Evolutionary conservation across 768 basidiomycete genomes (phyloP), one percentile per base, ranked within the genome.

Genomic region (Phylloporus arenicola): DNA sequence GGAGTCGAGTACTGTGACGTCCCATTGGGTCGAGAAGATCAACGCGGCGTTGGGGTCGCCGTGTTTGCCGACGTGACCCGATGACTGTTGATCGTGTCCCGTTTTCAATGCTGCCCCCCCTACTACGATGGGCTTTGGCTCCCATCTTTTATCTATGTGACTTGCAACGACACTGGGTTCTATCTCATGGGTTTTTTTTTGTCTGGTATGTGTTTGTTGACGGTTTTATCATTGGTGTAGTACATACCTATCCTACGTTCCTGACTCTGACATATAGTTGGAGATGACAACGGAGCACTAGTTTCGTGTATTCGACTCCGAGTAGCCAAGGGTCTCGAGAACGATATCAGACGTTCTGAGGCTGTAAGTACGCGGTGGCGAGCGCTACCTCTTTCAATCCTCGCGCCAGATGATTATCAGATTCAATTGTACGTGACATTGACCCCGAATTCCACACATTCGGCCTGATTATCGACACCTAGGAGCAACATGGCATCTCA

Each of bases 11-110:
- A 25, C 55, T 4, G 35, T 71, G 5, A 68, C 70, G 19, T 58
- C 64, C 6, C 59, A 53, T 11, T 77, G 75, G 75, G 63, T 70
- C 12, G 61, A 70, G 35, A 74, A 69, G 57, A 73, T 77, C 42
- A 69, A 73, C 33, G 48, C 61, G 17, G 64, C 64, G 56, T 60
- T 48, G 59, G 49, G n/a, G 37, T 65, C 29, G 48, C 59, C 58
- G 20, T 40, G 35, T 34, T 43, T 52, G 14, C 52, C 61, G n/a
- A 19, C 19, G 10, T 44, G 43, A 44, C 17, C 29, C 24, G 17
- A 34, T 6, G 16, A 34, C 29, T 30, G 30, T 34, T 34, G 16
- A 19, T 19, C n/a, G n/a, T 35, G n/a, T n/a, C 16, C 14, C 10
- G 14, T 34, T 16, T 14, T 5, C 8, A n/a, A 35, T 17, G 35